A percentile compares a stretch with the other conserved stretches of the same genome.
Evolutionary conservation across 768 basidiomycete species (phyloP).

Genomic region (Phlebiopsis gigantea): DNA sequence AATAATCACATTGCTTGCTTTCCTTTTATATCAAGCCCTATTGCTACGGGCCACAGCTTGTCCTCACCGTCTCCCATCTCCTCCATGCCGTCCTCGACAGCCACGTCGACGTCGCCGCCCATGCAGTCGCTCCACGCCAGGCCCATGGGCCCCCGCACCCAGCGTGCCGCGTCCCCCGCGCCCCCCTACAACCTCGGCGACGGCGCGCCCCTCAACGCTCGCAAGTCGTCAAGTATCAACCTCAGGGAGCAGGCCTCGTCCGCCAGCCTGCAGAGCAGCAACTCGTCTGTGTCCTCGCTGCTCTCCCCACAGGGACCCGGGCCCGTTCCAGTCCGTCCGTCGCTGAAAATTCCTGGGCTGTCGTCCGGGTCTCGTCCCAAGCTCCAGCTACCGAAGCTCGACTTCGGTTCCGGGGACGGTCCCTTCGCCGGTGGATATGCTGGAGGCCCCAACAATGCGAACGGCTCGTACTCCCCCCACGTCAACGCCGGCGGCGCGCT

Average conservation of each 20-base stretch:
- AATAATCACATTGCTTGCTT: constrained; percentile 5
- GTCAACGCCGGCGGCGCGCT: constrained; percentile 18
- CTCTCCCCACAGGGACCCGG: constrained; percentile 17
- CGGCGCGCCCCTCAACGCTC: constrained; percentile 36
- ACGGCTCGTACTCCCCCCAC: constrained; percentile 27
- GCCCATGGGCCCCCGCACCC: constrained; percentile 49
- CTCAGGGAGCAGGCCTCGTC: neutral
- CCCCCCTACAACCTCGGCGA: constrained; percentile 26
- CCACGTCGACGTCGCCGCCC: constrained; percentile 16
- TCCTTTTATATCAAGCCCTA: constrained; percentile 7
- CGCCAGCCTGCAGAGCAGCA: constrained; percentile 17
- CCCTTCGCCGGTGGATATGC: constrained; percentile 21
- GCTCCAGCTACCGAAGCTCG: constrained; percentile 30
- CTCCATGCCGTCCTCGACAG: constrained; percentile 10
- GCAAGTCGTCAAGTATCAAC: constrained; percentile 26
- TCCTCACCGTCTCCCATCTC: neutral
- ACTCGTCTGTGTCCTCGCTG: constrained; percentile 15
- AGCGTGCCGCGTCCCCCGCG: constrained; percentile 39
- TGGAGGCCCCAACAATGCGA: constrained; percentile 22
- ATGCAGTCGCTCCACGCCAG: constrained; percentile 29
- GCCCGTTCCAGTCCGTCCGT: constrained; percentile 15
- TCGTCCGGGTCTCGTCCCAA: constrained; percentile 25
- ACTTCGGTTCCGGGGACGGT: constrained; percentile 15
- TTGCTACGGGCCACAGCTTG: constrained; percentile 5
- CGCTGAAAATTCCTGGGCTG: constrained; percentile 22